These are phyloP conservation scores for Pyracantha coccinea DNA, from an alignment of 331 rosid genomes.

Conservation along the genomic window DNA sequence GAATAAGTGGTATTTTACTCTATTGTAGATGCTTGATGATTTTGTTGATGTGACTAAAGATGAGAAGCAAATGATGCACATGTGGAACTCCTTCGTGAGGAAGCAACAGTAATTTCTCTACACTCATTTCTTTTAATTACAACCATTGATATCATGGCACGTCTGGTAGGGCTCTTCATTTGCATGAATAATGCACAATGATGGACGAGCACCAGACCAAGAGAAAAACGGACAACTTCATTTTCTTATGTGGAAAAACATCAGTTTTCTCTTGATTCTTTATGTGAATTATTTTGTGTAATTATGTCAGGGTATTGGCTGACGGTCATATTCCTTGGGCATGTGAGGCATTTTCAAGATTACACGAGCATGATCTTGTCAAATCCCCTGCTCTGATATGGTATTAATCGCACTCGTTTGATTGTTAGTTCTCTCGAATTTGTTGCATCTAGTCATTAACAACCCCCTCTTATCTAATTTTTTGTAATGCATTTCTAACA, in stretches of 20 bases:
- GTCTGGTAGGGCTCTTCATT: background rate
- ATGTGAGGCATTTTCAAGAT: conserved; percentile 55
- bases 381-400: conserved; percentile 25
- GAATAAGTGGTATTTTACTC: background rate
- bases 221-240: background rate
- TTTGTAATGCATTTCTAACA: background rate
- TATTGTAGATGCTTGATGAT: conserved; percentile 60
- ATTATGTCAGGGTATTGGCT: conserved; percentile 46
- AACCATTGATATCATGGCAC: background rate
- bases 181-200: background rate
- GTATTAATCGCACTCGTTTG: conserved; percentile 26
- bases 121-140: background rate
- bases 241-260: background rate
- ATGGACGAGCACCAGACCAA: background rate
- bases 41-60: conserved; percentile 39
- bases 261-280: background rate
- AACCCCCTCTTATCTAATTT: background rate
- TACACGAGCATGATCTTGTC: conserved; percentile 41
- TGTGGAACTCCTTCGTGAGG: conserved; percentile 68
- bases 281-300: conserved; percentile 3
- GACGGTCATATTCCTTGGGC: conserved; percentile 84
- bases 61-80: conserved; percentile 51
- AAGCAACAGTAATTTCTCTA: conserved; percentile 49
- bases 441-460: background rate
- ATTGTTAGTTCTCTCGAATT: background rate